Evolutionary conservation across 257 asterid species (phyloP), one percentile per base, ranked within the genome.

Genomic region (Plectranthus barbatus): DNA sequence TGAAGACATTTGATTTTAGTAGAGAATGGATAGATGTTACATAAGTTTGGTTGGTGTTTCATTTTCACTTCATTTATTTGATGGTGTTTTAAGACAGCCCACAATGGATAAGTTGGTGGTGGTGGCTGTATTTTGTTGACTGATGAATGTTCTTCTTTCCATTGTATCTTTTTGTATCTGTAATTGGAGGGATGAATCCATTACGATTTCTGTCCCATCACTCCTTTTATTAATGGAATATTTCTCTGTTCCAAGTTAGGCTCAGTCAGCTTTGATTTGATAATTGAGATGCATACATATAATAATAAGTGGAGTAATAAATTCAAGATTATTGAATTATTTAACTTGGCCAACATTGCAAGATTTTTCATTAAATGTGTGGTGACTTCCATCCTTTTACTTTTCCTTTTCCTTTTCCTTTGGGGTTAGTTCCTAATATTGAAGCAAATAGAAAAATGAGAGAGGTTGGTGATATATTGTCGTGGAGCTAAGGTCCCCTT

Each of bases 51-150:
- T n/a, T 31, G 14, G 6, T 39, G 14, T n/a, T n/a, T n/a, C n/a
- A 3, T n/a, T 72, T 54, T 40, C 9, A 13, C 14, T 65, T 31
- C 0, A 29, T 55, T 33, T 31, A 9, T 34, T 34, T 34, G 7
- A 23, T 23, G 29, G 29, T n/a, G n/a, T n/a, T n/a, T n/a, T n/a
- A n/a, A n/a, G n/a, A n/a, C n/a, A n/a, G n/a, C n/a, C n/a, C n/a
- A n/a, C n/a, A n/a, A n/a, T 31, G 36, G 36, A 31, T 31, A 6
- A 31, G 36, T 6, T 31, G 36, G 36, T 31, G 7, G 14, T 66
- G 71, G 31, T 65, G 72, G 74, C 49, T 72, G 78, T 81, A 64
- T 72, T 78, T 75, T 57, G 81, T 81, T 83, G 86, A 79, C 79
- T 62, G 50, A 62, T 65, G 60, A 46, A 56, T 17, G 53, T 26